Evolutionary conservation across 2,329 filamentous ascomycete species (phyloP).

Genomic region (Calonectria naviculata): DNA sequence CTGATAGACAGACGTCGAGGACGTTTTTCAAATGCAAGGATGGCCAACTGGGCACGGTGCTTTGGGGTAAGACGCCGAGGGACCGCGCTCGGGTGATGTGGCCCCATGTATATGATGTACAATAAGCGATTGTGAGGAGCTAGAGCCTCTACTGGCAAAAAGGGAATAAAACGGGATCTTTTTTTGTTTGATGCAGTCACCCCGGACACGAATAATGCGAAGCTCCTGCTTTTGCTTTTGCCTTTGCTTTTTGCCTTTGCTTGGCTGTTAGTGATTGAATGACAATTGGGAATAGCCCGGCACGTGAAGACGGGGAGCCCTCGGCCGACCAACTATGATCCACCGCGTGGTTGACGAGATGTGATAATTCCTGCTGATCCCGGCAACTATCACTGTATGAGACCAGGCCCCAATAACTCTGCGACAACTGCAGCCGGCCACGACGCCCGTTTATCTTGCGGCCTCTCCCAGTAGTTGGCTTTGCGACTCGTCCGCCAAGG

Average conservation of each 20-base stretch:
- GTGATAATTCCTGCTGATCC: background rate
- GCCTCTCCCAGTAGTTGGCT: background rate
- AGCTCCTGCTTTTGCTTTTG: background rate
- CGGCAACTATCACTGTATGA: background rate
- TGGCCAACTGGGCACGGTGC: background rate
- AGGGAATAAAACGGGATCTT: conserved; percentile 19
- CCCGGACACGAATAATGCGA: background rate
- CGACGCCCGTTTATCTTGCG: background rate
- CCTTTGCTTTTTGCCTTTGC: background rate
- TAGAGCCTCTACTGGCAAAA: conserved; percentile 17
- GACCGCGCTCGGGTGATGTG: conserved; percentile 5
- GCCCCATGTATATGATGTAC: conserved; percentile 26
- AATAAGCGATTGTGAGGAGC: conserved; percentile 22
- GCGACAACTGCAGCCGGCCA: background rate
- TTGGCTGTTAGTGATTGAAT: background rate
- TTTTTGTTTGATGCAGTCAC: background rate
- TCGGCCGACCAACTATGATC: conserved; percentile 12
- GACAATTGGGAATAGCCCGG: conserved; percentile 9
- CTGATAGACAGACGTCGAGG: conserved; percentile 3
- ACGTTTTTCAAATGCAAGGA: background rate
- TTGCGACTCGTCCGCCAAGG: background rate
- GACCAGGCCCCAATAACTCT: background rate
- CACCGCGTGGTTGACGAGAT: background rate
- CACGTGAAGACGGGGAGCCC: conserved; percentile 12
- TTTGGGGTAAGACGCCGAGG: background rate